Base-by-base conservation (phyloP, 495 filamentous ascomycete species). In the Annulohypoxylon stygium region DNA sequence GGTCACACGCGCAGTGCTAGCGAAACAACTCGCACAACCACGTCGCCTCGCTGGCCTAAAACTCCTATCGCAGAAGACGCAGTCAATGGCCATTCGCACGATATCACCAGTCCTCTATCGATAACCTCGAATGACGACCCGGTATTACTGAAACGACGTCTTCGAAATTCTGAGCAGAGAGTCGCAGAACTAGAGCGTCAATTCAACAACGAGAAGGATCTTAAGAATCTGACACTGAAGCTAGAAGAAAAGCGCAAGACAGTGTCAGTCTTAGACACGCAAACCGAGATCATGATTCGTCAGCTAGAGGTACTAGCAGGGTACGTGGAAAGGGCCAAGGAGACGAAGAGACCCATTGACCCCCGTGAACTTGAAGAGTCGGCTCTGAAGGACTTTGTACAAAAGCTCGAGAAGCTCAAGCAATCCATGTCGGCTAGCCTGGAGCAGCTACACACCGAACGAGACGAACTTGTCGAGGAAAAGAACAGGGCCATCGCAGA, bases 221-320 rank as follows among this genome's bases (percentile, higher is more conserved):
- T 97, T 37, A 93, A 94, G 78, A 91, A 89, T 65, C 87, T 96
- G 33, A 94, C 95, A 76, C 93, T 90, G 47, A 95, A 94, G 75
- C 84, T 99, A 11, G 87, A 92, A 37, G 94, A 98, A 81, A 98
- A 98, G 84, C 89, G 96, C 51, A 97, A 95, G 69, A 98, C 95
- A 1, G 94, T 99, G 76, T 95, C 96, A n/a, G 92, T 95, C 10
- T 85, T 99, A 20, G 95, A 98, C 79, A 93, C 94, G 0, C 93
- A 97, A 81, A 92, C 94, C 26, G 97, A 99, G 80, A 94, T 98
- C 73, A 94, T 97, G 76, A 89, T 99, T 64, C 90, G 93, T 20
- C 95, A 99, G 77, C 86, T 99, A 23, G 92, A 95, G 67, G 90
- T 94, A 11, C 88, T 98, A 69, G 93, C 86, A 41, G 83, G 84